Evolutionary conservation across 1,284 basidiomycete genomes (phyloP).

Genomic region (Gomphus bonarii): DNA sequence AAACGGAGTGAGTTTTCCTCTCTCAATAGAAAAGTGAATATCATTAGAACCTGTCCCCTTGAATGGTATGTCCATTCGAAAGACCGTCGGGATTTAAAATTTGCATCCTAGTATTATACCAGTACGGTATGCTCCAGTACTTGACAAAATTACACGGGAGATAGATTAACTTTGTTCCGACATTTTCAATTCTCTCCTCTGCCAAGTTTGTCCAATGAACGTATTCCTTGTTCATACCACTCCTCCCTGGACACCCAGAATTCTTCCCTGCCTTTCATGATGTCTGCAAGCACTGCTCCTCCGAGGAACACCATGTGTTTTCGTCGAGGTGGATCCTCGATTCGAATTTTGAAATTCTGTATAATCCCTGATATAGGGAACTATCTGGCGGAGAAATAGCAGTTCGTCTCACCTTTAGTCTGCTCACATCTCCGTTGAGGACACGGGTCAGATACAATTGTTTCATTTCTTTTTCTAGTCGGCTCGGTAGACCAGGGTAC

Average conservation of each 20-base stretch:
- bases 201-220: constrained; percentile 76
- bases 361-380: not conserved
- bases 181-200: constrained; percentile 41
- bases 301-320: constrained; percentile 99
- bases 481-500: constrained; percentile 96
- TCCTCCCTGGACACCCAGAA: constrained; percentile 94
- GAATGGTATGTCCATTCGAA: not conserved
- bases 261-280: constrained; percentile 91
- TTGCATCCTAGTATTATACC: not conserved
- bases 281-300: constrained; percentile 92
- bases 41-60: not conserved
- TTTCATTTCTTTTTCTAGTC: constrained; percentile 99
- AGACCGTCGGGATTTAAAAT: not conserved
- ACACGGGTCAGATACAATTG: constrained; percentile 92
- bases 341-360: constrained; percentile 98
- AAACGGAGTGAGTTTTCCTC: not conserved
- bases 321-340: constrained; percentile 94
- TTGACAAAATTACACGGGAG: not conserved
- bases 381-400: constrained; percentile 4
- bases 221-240: constrained; percentile 84
- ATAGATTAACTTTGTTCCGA: constrained; percentile 1
- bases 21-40: not conserved
- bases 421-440: constrained; percentile 72
- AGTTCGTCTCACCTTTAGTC: constrained; percentile 60
- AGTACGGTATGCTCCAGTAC: not conserved